Base-by-base conservation (phyloP, 345 rosid genomes). In the Linum usitatissimum region DNA sequence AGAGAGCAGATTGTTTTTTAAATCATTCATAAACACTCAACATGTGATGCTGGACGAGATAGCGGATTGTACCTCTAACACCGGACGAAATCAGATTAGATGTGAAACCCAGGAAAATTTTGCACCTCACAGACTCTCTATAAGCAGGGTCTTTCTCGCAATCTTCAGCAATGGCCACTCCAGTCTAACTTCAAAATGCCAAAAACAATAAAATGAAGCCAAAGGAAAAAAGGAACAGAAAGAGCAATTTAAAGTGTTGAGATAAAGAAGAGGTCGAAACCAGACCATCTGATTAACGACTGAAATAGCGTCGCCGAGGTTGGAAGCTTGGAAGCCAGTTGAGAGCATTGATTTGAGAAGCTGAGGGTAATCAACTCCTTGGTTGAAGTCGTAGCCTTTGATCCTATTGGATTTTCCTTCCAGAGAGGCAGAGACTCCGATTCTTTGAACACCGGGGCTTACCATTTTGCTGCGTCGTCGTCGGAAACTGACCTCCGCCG, bases 11-110 rank as follows among this genome's bases (percentile, higher is more conserved):
- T n/a, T n/a, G n/a, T n/a, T 23, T 23, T 23, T 2, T 23, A 23
- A 0, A 23, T 23, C 2, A 23, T 23, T 23, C 28, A 23, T 23
- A 23, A 23, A 23, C 28, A 23, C 28, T 23, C 28, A 23, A 96
- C 99, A 90, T 87, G 67, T 75, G 87, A 73, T 90, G 97, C 75
- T 91, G 80, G 57, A 79, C 87, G 73, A 93, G 92, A 70, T 84
- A 90, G 19, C 99, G 90, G 72, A 90, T 63, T 0, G 78, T 81
- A 53, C 87, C 99, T 73, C 99, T 81, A 40, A 90, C 73, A 61
- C 99, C 96, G 65, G 99, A 93, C 0, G 96, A 93, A 71, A 93
- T 67, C 42, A 93, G 91, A 82, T 93, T 93, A 15, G 99, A 93
- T 68, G 99, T 93, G 68, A 93, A 93, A 68, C 99, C 99, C 66